These are phyloP conservation scores for Candida mesenterica DNA, from an alignment of 1,139 yeast species.

Conservation along the genomic window DNA sequence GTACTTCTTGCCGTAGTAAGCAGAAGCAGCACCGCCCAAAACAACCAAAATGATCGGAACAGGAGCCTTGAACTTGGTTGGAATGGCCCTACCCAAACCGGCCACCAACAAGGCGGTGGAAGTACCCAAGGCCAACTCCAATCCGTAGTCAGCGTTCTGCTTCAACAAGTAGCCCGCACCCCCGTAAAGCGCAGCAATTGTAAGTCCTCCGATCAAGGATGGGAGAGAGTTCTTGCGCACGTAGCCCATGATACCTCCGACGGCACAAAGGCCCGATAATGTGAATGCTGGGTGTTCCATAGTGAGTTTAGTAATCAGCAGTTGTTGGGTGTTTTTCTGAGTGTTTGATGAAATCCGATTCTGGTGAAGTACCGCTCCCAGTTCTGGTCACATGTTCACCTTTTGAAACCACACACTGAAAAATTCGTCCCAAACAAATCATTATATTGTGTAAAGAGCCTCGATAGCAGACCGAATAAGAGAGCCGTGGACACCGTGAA, in stretches of 20 bases:
- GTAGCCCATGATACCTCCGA: constrained; percentile 75
- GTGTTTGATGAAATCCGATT: too few species aligned
- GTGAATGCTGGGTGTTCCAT: constrained; percentile 82
- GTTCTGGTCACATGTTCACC: too few species aligned
- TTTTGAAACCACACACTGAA: too few species aligned
- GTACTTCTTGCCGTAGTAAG: constrained; percentile 71
- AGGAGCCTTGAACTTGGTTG: constrained; percentile 62
- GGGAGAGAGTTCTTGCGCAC: constrained; percentile 75
- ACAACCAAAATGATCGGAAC: constrained; percentile 67
- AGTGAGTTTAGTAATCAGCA: too few species aligned
- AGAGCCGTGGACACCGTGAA: too few species aligned
- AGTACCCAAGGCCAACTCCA: constrained; percentile 75
- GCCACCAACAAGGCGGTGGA: constrained; percentile 65
- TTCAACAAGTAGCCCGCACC: constrained; percentile 74
- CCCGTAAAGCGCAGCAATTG: constrained; percentile 69
- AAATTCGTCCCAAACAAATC: too few species aligned
- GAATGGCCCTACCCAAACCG: constrained; percentile 66
- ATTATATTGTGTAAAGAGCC: too few species aligned
- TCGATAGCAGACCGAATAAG: too few species aligned
- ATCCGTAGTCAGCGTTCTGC: constrained; percentile 74
- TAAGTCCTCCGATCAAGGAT: constrained; percentile 75
- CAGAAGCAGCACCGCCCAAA: constrained; percentile 64
- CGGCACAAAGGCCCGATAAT: constrained; percentile 67
- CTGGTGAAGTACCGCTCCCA: too few species aligned
- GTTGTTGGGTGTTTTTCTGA: too few species aligned